These are phyloP conservation scores for Aspergillus hortae DNA, from an alignment of 2,329 filamentous ascomycete species.

Conservation along the genomic window DNA sequence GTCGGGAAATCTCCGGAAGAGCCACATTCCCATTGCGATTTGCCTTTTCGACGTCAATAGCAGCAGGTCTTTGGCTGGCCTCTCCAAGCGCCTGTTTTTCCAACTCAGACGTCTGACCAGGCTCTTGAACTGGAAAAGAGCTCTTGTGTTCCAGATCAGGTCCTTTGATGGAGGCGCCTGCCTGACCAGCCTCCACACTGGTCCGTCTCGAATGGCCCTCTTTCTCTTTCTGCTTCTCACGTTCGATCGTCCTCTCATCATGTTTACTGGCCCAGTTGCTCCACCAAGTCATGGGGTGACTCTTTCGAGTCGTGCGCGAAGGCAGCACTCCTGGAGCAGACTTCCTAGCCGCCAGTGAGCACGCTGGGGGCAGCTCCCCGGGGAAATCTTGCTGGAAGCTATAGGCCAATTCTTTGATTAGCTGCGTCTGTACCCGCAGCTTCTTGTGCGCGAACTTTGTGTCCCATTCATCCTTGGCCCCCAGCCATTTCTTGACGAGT, in stretches of 20 bases:
- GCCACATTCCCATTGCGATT: not conserved
- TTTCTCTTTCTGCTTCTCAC: constrained; percentile 24
- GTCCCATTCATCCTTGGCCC: constrained; percentile 70
- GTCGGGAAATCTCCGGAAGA: not conserved
- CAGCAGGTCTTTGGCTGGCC: not conserved
- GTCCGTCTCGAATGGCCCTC: constrained; percentile 20
- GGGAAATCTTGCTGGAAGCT: constrained; percentile 67
- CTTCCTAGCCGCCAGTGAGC: constrained; percentile 72
- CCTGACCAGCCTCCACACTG: constrained; percentile 26
- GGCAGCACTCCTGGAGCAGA: constrained; percentile 29
- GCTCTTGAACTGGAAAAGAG: constrained; percentile 1
- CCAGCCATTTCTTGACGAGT: constrained; percentile 80
- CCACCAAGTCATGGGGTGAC: constrained; percentile 78
- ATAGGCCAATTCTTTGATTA: constrained; percentile 67
- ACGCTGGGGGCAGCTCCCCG: constrained; percentile 77
- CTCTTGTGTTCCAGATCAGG: not conserved
- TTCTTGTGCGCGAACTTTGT: constrained; percentile 66
- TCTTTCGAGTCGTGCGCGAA: constrained; percentile 47
- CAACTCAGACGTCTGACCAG: not conserved
- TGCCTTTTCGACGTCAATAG: not conserved
- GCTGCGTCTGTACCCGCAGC: constrained; percentile 67
- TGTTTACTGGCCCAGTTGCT: constrained; percentile 84
- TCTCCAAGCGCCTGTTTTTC: not conserved
- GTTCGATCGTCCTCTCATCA: constrained; percentile 67
- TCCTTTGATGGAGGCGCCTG: constrained; percentile 20